Evolutionary conservation across 768 basidiomycete genomes (phyloP), one percentile per base, ranked within the genome.

Genomic region (Amyloporia xantha): DNA sequence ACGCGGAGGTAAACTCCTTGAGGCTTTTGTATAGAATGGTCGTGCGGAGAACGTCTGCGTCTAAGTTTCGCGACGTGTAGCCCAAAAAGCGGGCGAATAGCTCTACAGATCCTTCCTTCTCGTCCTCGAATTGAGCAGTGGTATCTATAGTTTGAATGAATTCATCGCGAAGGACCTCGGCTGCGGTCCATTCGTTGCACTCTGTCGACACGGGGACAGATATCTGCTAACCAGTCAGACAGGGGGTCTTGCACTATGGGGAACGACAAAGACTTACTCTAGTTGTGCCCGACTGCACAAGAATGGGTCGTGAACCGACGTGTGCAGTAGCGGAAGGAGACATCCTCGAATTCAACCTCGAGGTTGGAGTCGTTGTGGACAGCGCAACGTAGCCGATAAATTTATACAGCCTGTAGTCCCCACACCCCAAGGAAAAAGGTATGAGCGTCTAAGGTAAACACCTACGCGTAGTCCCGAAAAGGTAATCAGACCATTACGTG

Each of bases 111-210:
- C 84, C 81, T 65, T 91, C 82, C 53, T 68, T 68, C 52, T 73
- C 66, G 53, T 76, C 70, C 51, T 81, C 81, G 53, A 73, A 61
- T 56, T 81, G 71, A 23, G 65, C 66, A 46, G 75, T 70, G 55
- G 75, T 71, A 65, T 84, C 77, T 44, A 23, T 41, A 45, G 72
- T 72, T 62, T 90, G 79, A 48, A 75, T 68, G 65, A 95, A 97
- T 51, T 93, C 89, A 61, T 96, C 92, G 60, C 87, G 76, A 49
- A 95, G 79, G 61, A 93, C 82, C 70, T 95, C 92, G 44, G 93
- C 92, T 47, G 82, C 78, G 62, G 92, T 90, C 93, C 94, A 96
- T 67, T 91, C 81, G 66, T 92, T 82, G 56, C 73, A 54, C 33
- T 72, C 70, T n/a, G 88, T 82, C 40, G 91, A 84, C 50, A 96